These are phyloP conservation scores for Phaeosphaeria sp. DNA, from an alignment of 2,329 filamentous ascomycete species.

Conservation along the genomic window DNA sequence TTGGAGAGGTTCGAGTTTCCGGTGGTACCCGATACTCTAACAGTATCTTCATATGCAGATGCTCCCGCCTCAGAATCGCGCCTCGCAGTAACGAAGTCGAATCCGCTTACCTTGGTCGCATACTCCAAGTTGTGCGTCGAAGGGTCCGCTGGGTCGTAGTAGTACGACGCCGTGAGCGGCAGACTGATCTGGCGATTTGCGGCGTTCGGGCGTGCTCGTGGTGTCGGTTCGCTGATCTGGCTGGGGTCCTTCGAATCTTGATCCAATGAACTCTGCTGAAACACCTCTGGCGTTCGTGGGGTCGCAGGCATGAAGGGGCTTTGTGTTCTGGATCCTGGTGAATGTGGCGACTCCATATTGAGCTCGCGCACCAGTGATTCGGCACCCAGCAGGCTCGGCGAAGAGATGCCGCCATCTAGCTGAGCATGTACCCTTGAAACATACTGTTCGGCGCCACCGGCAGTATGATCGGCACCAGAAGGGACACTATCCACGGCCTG, in stretches of 20 bases:
- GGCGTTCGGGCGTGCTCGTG: conserved; percentile 38
- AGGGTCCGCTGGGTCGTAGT: conserved; percentile 52
- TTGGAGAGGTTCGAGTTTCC: conserved; percentile 21
- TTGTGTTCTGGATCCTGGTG: conserved; percentile 44
- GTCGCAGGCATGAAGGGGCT: conserved; percentile 48
- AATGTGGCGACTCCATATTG: conserved; percentile 56
- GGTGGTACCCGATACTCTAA: conserved; percentile 29
- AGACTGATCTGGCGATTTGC: conserved; percentile 55
- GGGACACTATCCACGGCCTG: conserved; percentile 4
- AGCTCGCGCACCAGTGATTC: conserved; percentile 57
- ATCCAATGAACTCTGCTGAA: conserved; percentile 42
- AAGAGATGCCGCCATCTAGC: conserved; percentile 36
- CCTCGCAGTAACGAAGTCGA: conserved; percentile 46
- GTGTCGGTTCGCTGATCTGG: conserved; percentile 46
- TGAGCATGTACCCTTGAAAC: conserved; percentile 24
- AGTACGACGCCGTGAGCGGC: conserved; percentile 53
- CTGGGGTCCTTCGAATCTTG: conserved; percentile 32
- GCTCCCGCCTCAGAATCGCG: conserved; percentile 24
- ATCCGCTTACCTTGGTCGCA: conserved; percentile 53
- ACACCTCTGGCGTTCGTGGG: conserved; percentile 46
- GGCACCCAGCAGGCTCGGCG: conserved; percentile 54
- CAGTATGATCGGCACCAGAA: conserved; percentile 13
- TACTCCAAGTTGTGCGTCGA: conserved; percentile 56
- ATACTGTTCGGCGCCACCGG: conserved; percentile 17
- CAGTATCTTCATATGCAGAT: conserved; percentile 38